phyloP scores from a whole-genome alignment of 2,329 filamentous ascomycete genomes.

The Moelleriella libera region DNA sequence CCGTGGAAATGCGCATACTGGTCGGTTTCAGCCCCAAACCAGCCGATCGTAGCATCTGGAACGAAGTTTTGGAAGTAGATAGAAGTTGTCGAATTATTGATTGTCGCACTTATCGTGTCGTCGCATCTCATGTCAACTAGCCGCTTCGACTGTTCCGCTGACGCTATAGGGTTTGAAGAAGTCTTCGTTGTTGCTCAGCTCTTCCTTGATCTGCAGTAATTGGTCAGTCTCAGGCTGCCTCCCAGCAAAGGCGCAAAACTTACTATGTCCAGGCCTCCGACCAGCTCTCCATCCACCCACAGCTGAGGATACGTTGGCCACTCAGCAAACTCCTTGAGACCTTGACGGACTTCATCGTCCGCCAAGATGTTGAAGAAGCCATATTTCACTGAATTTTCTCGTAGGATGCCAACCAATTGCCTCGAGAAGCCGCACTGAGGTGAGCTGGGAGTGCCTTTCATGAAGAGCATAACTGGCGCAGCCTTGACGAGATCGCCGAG shows the following conservation, averaged over 20 bases:
- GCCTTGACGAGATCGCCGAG: constrained; percentile 81
- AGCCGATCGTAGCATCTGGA: too few species aligned
- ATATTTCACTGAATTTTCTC: constrained; percentile 86
- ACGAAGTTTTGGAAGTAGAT: too few species aligned
- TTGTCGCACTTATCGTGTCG: too few species aligned
- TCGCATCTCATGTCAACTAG: constrained; percentile 12
- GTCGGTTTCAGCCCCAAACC: too few species aligned
- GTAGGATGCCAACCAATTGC: constrained; percentile 72
- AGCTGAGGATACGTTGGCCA: constrained; percentile 97
- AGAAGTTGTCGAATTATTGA: too few species aligned
- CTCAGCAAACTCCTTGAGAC: constrained; percentile 92
- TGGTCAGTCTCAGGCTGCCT: neutral
- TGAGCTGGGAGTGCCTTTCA: constrained; percentile 84
- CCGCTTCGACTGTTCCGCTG: constrained; percentile 24
- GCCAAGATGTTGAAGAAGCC: constrained; percentile 99
- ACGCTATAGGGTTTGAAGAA: constrained; percentile 67
- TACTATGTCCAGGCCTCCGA: constrained; percentile 93
- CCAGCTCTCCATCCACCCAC: constrained; percentile 79
- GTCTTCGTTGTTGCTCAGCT: constrained; percentile 67
- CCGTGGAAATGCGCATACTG: too few species aligned
- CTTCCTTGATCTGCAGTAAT: constrained; percentile 67
- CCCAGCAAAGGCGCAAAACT: constrained; percentile 21
- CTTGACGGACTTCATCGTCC: constrained; percentile 92
- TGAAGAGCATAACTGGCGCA: constrained; percentile 95
- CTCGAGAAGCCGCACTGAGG: constrained; percentile 90